These are phyloP conservation scores for Trichoderma cornu-damae DNA, from an alignment of 2,329 filamentous ascomycete species.

Conservation along the genomic window DNA sequence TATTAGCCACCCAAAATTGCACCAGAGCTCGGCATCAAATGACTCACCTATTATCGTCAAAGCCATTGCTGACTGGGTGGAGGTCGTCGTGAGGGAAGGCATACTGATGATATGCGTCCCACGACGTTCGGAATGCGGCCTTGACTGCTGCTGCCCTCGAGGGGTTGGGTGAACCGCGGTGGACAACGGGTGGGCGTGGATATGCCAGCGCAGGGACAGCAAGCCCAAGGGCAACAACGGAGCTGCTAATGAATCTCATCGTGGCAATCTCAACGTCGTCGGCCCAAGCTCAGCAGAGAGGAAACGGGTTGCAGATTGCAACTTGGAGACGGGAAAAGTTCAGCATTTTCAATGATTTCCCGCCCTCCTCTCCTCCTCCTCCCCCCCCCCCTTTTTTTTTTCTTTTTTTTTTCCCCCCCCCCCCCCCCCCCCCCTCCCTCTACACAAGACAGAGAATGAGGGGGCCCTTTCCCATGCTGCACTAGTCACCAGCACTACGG, in stretches of 20 bases:
- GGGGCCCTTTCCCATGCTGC: not conserved
- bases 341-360: slow-evolving; percentile 15
- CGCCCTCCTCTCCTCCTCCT: not conserved
- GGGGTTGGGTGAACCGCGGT: slow-evolving; percentile 20
- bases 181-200: not conserved
- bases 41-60: slow-evolving; percentile 62
- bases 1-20: not conserved
- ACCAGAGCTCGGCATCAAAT: too few species aligned
- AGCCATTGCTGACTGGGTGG: slow-evolving; percentile 60
- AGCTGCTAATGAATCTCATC: slow-evolving; percentile 4
- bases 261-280: not conserved
- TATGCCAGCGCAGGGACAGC: slow-evolving; percentile 8
- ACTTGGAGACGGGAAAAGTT: not conserved
- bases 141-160: slow-evolving; percentile 57
- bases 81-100: slow-evolving; percentile 76
- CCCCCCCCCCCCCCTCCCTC: not conserved
- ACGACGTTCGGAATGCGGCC: slow-evolving; percentile 64
- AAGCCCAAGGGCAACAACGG: slow-evolving; percentile 14
- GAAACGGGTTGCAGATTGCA: not conserved
- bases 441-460: not conserved
- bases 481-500: not conserved
- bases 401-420: not conserved
- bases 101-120: slow-evolving; percentile 67
- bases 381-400: not conserved
- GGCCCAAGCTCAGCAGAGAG: not conserved